Percentiles rank a stretch among this genome's conserved stretches.
Conservation (phyloP, 73 alveolate genomes). For the Blepharisma stoltei region DNA sequence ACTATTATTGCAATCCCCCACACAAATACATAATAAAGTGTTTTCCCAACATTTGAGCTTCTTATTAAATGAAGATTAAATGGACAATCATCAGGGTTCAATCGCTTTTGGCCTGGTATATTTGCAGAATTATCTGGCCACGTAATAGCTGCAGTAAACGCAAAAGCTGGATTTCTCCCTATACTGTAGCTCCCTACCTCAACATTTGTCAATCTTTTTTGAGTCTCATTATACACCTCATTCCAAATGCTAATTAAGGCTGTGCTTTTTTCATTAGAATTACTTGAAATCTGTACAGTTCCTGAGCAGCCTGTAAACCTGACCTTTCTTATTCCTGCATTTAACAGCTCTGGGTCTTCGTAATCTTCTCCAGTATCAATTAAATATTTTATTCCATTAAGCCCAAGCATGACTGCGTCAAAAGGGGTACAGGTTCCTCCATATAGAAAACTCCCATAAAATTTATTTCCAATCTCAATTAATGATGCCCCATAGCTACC, state of each 20-base stretch:
- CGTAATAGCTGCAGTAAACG: neutral
- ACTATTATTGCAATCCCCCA: neutral
- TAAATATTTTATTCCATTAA: neutral
- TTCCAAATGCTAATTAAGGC: too few species aligned
- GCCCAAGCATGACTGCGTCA: constrained; percentile 27
- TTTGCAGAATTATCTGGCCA: neutral
- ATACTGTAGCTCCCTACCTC: too few species aligned
- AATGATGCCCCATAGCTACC: neutral
- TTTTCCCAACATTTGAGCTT: neutral
- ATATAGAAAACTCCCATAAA: neutral
- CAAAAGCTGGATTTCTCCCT: neutral
- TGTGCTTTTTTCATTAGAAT: neutral
- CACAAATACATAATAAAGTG: neutral
- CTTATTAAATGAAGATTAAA: neutral
- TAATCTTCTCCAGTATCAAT: neutral
- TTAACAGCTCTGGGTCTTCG: neutral
- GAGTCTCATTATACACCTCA: too few species aligned
- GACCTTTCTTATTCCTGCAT: neutral
- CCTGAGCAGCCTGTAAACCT: constrained; percentile 22
- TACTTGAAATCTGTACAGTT: neutral
- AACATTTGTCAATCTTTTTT: too few species aligned
- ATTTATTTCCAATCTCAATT: neutral
- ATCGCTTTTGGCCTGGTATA: neutral
- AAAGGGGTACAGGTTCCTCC: neutral
- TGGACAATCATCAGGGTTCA: neutral